Evolutionary conservation across 306 rosid genomes (phyloP), one percentile per base, ranked within the genome.

Genomic region (Cicer cuneatum): DNA sequence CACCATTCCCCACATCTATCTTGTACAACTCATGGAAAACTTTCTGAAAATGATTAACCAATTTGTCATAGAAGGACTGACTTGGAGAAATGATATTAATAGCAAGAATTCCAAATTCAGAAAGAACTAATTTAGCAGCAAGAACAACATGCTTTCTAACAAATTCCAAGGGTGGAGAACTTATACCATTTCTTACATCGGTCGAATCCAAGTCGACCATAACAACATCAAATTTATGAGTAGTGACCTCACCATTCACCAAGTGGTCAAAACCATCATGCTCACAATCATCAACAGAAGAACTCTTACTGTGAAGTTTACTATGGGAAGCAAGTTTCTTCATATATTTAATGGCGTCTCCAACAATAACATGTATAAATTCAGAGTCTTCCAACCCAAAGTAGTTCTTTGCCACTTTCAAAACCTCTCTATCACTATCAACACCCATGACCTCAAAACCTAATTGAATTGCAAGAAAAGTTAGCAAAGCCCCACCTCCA

Each of bases 151-250:
- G 41, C 71, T 87, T 86, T 80, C 71, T 48, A 18, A 86, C 75
- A 77, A 93, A 91, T 75, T 82, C 92, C 73, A 89, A 70, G 0
- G 94, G 93, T 0, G 97, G 98, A 79, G 96, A 92, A 75, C 81
- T 80, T 24, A 40, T 42, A 12, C 87, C 89, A 2, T 57, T 80
- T 49, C 56, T 60, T 60, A 77, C 78, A 67, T 89, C 86, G 13
- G 88, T 71, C 8, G 97, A 85, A 88, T 91, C 98, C 59, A 93
- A 81, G 83, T 93, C 97, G 19, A 88, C 91, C 89, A 93, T 84
- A 62, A 89, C 56, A 45, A 71, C 87, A 79, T 91, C 92, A 75
- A 85, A 89, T 38, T 85, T 66, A 29, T 21, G 54, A 33, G 68
- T 46, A 19, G 68, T 51, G 53, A 46, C 19, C 63, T 16, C 48